Percentiles rank a stretch among this genome's conserved stretches.
Evolutionary conservation across 768 basidiomycete genomes (phyloP).

Genomic region (Russula ochroleuca): DNA sequence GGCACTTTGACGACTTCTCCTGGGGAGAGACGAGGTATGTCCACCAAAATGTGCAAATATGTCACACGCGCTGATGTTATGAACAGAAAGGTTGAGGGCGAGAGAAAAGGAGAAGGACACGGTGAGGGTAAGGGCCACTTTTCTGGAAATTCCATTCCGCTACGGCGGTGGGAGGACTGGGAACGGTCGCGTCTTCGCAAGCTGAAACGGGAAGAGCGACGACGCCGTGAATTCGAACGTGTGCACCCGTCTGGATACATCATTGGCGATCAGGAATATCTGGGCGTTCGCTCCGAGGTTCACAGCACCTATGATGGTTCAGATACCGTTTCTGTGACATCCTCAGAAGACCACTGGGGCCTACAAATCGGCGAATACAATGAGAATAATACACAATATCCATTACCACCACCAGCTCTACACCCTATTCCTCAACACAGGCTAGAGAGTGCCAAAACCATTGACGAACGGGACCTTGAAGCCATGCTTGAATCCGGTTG

Average conservation of each 20-base stretch:
- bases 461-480: slow-evolving; percentile 76
- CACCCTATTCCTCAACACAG: slow-evolving; percentile 41
- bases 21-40: slow-evolving; percentile 97
- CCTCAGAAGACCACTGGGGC: slow-evolving; percentile 95
- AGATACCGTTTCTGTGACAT: slow-evolving; percentile 74
- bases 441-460: slow-evolving; percentile 38
- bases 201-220: slow-evolving; percentile 77
- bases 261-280: slow-evolving; percentile 56
- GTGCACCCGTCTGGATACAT: slow-evolving; percentile 65
- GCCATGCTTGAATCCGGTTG: slow-evolving; percentile 92
- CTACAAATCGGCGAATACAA: slow-evolving; percentile 94
- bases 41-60: background rate
- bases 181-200: slow-evolving; percentile 93
- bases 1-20: slow-evolving; percentile 99
- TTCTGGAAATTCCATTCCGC: slow-evolving; percentile 64
- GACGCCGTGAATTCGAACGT: slow-evolving; percentile 77
- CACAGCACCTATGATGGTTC: slow-evolving; percentile 65
- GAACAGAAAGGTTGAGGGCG: slow-evolving; percentile 89
- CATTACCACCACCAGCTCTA: slow-evolving; percentile 80
- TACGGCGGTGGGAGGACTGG: slow-evolving; percentile 99
- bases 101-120: slow-evolving; percentile 74
- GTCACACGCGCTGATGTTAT: slow-evolving; percentile 14
- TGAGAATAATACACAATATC: slow-evolving; percentile 71
- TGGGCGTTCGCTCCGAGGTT: slow-evolving; percentile 52
- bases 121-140: slow-evolving; percentile 54